phyloP scores from a whole-genome alignment of 768 basidiomycete species.

The Cyclocybe cylindracea region DNA sequence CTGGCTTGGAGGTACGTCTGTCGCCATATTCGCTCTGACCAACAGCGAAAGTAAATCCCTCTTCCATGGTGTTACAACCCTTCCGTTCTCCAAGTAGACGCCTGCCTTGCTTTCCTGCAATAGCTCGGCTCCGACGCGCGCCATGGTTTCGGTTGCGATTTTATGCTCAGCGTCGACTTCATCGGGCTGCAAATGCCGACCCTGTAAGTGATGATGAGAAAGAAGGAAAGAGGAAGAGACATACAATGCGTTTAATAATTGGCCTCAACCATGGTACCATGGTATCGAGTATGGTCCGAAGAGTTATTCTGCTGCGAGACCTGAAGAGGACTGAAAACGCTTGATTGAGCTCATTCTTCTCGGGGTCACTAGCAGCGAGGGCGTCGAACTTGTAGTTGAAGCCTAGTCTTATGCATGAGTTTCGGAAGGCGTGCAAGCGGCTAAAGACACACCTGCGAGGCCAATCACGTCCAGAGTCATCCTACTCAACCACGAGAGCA shows the following conservation, averaged over 20 bases:
- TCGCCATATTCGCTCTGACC: slow-evolving; percentile 59
- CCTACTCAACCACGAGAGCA: slow-evolving; percentile 62
- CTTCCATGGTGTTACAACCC: slow-evolving; percentile 20
- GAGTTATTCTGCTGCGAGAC: slow-evolving; percentile 33
- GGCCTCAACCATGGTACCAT: slow-evolving; percentile 36
- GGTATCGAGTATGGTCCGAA: slow-evolving; percentile 27
- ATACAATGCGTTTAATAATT: slow-evolving; percentile 26
- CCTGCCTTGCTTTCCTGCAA: slow-evolving; percentile 45
- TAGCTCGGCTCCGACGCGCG: slow-evolving; percentile 46
- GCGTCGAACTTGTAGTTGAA: slow-evolving; percentile 32
- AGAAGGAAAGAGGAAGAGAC: neutral
- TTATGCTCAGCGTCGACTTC: slow-evolving; percentile 22
- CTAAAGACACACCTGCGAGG: slow-evolving; percentile 46
- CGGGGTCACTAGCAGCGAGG: slow-evolving; percentile 15
- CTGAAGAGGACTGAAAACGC: slow-evolving; percentile 50
- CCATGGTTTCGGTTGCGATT: slow-evolving; percentile 38
- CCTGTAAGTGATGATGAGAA: neutral
- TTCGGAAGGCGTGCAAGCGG: neutral
- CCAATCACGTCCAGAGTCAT: slow-evolving; percentile 79
- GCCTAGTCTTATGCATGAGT: slow-evolving; percentile 8
- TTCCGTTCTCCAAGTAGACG: slow-evolving; percentile 13
- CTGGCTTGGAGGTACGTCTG: slow-evolving; percentile 52
- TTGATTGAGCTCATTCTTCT: slow-evolving; percentile 47
- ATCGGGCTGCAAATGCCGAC: slow-evolving; percentile 22
- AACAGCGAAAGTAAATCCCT: slow-evolving; percentile 60